These are phyloP conservation scores for Candida methanosorbosa DNA, from an alignment of 805 yeast genomes.

Conservation along the genomic window DNA sequence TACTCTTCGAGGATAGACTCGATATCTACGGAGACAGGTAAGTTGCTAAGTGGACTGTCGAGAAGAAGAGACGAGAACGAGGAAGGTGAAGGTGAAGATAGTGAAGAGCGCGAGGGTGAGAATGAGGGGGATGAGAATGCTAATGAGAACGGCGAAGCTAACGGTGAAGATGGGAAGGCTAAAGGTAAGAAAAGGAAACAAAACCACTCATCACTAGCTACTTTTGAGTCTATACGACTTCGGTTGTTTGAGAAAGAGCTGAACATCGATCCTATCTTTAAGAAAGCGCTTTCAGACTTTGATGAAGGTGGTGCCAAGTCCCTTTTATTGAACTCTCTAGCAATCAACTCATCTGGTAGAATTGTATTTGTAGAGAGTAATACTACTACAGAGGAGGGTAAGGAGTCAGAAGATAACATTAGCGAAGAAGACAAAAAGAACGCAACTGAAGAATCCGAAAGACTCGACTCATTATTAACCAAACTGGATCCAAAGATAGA, in stretches of 20 bases:
- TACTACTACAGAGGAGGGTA: too few species aligned
- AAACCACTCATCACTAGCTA: not conserved
- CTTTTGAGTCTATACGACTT: conserved; percentile 24
- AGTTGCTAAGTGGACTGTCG: conserved; percentile 61
- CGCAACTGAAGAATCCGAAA: not conserved
- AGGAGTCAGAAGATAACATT: not conserved
- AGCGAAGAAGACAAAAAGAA: not conserved
- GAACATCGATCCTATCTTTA: conserved; percentile 66
- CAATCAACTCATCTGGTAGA: conserved; percentile 41
- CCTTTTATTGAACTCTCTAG: conserved; percentile 52
- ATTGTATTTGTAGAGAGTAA: conserved; percentile 51
- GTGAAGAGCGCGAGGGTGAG: conserved; percentile 4
- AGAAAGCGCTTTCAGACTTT: conserved; percentile 65
- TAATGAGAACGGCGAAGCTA: conserved; percentile 4
- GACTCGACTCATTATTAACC: too few species aligned
- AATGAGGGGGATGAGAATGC: conserved; percentile 17
- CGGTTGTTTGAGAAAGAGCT: conserved; percentile 57
- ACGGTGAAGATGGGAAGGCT: conserved; percentile 14
- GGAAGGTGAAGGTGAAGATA: conserved; percentile 9
- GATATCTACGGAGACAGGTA: conserved; percentile 21
- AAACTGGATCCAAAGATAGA: too few species aligned
- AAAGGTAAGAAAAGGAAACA: conserved; percentile 12
- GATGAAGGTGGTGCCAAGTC: conserved; percentile 82
- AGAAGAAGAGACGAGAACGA: conserved; percentile 20
- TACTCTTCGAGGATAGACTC: conserved; percentile 41